phyloP scores from a whole-genome alignment of 306 rosid genomes.

The Lathyrus aphaca region DNA sequence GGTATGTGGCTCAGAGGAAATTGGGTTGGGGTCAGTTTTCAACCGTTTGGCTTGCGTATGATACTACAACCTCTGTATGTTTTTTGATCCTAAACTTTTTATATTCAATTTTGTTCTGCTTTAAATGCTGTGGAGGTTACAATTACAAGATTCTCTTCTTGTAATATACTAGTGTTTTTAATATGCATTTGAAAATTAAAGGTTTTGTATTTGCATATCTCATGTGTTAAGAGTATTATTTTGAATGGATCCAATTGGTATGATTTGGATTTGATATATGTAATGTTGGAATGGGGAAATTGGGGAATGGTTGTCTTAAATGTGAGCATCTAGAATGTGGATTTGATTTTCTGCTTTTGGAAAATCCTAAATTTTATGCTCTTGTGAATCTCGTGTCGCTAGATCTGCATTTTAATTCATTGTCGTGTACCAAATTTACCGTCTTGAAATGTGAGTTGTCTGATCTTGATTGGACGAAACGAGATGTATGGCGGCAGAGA shows the following conservation, averaged over 20 bases:
- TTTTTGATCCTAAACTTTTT: conserved; percentile 12
- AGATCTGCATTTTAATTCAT: neutral
- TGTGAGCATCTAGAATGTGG: conserved; percentile 19
- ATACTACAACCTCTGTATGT: conserved; percentile 68
- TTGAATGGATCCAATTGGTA: conserved; percentile 32
- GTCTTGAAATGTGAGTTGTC: neutral
- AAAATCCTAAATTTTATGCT: neutral
- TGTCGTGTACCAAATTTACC: neutral
- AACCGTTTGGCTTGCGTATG: conserved; percentile 98
- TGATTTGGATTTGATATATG: conserved; percentile 3
- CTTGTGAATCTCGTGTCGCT: neutral
- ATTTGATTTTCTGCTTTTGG: neutral
- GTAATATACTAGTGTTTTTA: too few relatives aligned
- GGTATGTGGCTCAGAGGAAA: conserved; percentile 88
- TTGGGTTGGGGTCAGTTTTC: conserved; percentile 99
- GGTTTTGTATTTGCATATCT: neutral
- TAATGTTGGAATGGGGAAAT: neutral
- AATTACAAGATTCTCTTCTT: too few relatives aligned
- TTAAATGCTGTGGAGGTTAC: conserved; percentile 29
- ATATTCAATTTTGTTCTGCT: conserved; percentile 4
- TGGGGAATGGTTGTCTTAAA: conserved; percentile 18
- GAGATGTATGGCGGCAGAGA: neutral
- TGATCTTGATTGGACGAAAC: neutral
- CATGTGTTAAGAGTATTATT: neutral
- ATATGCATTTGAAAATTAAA: too few relatives aligned